A percentile compares a stretch with the other conserved stretches of the same genome.
These are phyloP conservation scores for Trifolium dubium DNA, from an alignment of 306 rosid genomes.

Conservation along the genomic window DNA sequence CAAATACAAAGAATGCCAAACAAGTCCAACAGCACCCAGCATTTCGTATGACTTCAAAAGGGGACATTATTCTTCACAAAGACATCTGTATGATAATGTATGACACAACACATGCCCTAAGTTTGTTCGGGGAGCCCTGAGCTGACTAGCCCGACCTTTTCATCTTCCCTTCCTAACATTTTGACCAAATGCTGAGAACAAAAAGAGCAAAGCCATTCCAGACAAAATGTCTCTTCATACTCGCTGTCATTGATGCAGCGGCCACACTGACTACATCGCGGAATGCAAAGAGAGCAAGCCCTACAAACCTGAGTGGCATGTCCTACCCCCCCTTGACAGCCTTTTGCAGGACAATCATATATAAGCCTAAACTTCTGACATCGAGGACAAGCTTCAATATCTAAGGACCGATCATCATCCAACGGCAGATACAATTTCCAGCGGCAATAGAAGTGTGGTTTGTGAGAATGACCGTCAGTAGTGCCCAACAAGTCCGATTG, in stretches of 20 bases:
- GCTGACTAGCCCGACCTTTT: constrained; percentile 38
- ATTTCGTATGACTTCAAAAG: constrained; percentile 33
- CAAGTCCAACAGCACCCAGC: constrained; percentile 43
- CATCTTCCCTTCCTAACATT: constrained; percentile 48
- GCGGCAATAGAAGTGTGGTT: constrained; percentile 70
- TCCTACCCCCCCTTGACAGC: constrained; percentile 61
- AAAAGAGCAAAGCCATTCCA: constrained; percentile 76
- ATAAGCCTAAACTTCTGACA: constrained; percentile 83
- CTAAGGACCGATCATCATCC: constrained; percentile 75
- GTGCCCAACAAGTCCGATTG: constrained; percentile 33
- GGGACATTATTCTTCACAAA: constrained; percentile 26
- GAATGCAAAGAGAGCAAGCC: constrained; percentile 82
- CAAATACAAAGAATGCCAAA: constrained; percentile 31
- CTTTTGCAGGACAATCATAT: constrained; percentile 82
- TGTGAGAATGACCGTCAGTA: constrained; percentile 54
- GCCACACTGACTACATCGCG: constrained; percentile 84
- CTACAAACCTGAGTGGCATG: constrained; percentile 63
- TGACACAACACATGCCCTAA: constrained; percentile 37
- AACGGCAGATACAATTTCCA: constrained; percentile 65
- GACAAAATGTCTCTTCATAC: constrained; percentile 85
- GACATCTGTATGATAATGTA: constrained; percentile 30
- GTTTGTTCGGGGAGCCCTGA: constrained; percentile 44
- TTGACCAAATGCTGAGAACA: constrained; percentile 56
- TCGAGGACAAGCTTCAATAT: constrained; percentile 80
- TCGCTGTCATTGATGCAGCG: constrained; percentile 76